Base-by-base conservation (phyloP, 2,329 filamentous ascomycete species). In the Capronia epimyces region DNA sequence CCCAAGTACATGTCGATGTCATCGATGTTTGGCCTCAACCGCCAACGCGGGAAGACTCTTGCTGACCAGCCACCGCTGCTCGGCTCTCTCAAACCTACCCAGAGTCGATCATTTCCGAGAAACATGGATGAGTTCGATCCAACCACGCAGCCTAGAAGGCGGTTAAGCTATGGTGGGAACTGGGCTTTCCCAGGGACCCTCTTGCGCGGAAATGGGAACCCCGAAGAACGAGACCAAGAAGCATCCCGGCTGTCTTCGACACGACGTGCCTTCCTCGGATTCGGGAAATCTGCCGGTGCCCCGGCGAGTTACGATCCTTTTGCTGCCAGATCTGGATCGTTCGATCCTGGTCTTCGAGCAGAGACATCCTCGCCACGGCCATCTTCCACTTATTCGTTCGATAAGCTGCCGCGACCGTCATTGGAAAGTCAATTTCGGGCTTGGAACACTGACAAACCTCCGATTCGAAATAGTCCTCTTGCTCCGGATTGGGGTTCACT, bases 381-480 rank as follows among this genome's bases (percentile, higher is more conserved):
- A 12, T 73, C 73, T 3, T 80, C 78, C 10, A 75, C 74, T 3
- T 78, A 77, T 48, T 80, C 78, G 0, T 78, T 74, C 52, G 78
- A 80, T 48, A 73, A 72, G 39, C 74, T 90, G 46, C 85, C 87
- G 1, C 78, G 87, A 42, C 88, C 87, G 4, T 90, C 87, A 1
- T 86, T 85, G 1, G 88, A 93, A 55, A 87, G 83, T 56, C 80
- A 82, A 42, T 86, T 84, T 20, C 87, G 89, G 54, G 88, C 86
- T 69, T 85, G 83, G 65, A 76, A 77, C 1, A 62, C 74, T 2
- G 71, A 76, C 29, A 83, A 80, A 52, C 67, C 67, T 42, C 78
- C 73, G 48, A 76, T 81, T 43, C 71, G 75, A 44, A 74, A 67
- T 48, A 74, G 75, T 52, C 77, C 75, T 12, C 66, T 80, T 6